Conservation (phyloP, 345 rosid genomes). For the Carallia pectinifolia region DNA sequence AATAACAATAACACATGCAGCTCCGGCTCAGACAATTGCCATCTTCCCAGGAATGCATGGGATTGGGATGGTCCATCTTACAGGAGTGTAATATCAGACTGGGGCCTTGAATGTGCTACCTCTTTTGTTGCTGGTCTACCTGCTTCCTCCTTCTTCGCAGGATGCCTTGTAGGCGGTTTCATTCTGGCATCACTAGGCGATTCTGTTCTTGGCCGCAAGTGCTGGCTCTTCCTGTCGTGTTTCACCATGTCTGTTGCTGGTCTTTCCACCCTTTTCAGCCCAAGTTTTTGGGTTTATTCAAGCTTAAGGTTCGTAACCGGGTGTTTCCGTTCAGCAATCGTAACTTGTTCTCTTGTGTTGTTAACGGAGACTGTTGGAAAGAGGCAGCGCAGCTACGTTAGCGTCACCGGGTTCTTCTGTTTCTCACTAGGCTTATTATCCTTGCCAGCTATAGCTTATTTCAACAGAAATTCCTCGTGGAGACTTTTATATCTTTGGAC, state of each 20-base stretch:
- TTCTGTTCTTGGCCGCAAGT: constrained; percentile 39
- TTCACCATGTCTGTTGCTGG: constrained; percentile 33
- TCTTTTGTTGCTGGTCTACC: constrained; percentile 20
- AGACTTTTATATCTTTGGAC: constrained; percentile 43
- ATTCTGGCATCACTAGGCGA: constrained; percentile 34
- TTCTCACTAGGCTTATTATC: constrained; percentile 53
- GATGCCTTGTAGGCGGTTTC: constrained; percentile 36
- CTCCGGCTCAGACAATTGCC: constrained; percentile 7
- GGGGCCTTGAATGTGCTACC: constrained; percentile 22
- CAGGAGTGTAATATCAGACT: constrained; percentile 22
- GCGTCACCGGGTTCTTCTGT: constrained; percentile 41
- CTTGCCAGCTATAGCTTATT: constrained; percentile 41
- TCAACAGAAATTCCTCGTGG: constrained; percentile 36
- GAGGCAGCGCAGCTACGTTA: constrained; percentile 44
- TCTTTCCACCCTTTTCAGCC: constrained; percentile 26
- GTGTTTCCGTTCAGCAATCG: constrained; percentile 30
- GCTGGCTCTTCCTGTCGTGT: constrained; percentile 29
- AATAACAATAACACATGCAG: not conserved
- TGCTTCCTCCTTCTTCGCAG: constrained; percentile 25
- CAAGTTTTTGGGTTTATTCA: constrained; percentile 38
- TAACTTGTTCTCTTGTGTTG: constrained; percentile 36
- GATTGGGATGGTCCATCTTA: constrained; percentile 14
- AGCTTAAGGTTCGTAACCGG: constrained; percentile 31
- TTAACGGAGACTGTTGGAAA: constrained; percentile 42
- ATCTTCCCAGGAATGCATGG: constrained; percentile 3